Base-by-base conservation (phyloP, 768 basidiomycete genomes). In the Trametes coccinea region DNA sequence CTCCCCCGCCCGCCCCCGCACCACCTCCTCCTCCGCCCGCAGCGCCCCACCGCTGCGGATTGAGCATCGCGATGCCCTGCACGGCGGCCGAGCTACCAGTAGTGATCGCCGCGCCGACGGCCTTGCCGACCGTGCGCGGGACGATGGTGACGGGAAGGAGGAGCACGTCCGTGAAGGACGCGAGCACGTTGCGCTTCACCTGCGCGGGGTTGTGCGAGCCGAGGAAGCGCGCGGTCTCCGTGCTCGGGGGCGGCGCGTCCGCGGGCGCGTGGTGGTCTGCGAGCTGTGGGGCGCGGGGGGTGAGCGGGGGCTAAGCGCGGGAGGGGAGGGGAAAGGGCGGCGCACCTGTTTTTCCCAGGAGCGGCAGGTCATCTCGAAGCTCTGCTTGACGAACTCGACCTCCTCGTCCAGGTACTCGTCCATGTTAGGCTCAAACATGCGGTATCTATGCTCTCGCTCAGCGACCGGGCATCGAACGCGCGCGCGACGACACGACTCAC, bases 321-420 rank as follows among this genome's bases (percentile, higher is more conserved):
- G 33, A 45, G 31, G 33, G 7, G 40, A 17, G 16, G 16, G 1
- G 39, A 46, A 51, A 22, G 16, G 6, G 6, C 31, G 13, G 47
- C 77, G 14, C 56, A 92, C 92, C 74, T 90, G 82, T 7, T 77
- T 78, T 60, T 95, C 90, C 97, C 95, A 98, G 1, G 77, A 79
- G 60, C 84, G 83, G 71, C 90, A 95, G 13, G 90, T 89, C 2
- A 73, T 77, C 34, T 92, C 90, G 57, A 97, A 84, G 0, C 81
- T 77, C 4, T 80, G 81, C 68, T 93, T 93, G 52, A 93, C 80
- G 60, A 82, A 83, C 59, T 97, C 95, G 5, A 89, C 82, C 72
- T 99, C 96, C 70, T 98, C 94, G 61, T 94, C 90, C 2, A 98
- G 87, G 69, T 98, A 98, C 69, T 98, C 95, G 70, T 97, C 95